Evolutionary conservation across 2,329 filamentous ascomycete species (phyloP), one percentile per base, ranked within the genome.

Genomic region (Cytospora piceicola): DNA sequence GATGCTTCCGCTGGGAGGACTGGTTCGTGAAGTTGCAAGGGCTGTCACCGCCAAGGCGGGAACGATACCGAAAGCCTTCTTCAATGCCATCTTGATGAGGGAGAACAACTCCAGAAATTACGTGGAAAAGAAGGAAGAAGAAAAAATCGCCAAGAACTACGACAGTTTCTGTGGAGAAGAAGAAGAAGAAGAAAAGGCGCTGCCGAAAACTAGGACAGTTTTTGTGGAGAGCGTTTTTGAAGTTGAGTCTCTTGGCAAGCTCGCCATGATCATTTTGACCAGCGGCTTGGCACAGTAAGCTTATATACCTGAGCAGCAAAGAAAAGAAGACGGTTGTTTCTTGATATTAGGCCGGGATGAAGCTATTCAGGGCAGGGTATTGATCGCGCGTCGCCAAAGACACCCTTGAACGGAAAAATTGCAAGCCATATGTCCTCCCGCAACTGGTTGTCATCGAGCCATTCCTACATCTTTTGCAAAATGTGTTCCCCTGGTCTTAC

Each of bases 1-100:
- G 57, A 68, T 68, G 34, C 59, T 63, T 11, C 66, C 66, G 30
- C 63, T 65, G 1, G 66, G 63, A 42, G 66, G 58, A 32, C 62
- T 67, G 34, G 66, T 65, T n/a, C 66, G 63, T 4, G 63, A 57
- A 34, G 62, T 39, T 11, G 42, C 66, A 29, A 67, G 39, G 36
- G 49, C 65, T 29, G 52, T 58, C 15, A 52, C 63, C 55, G 59
- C 63, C 58, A 67, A 58, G 32, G 66, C 58, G 36, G 66, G 62
- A 22, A 67, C 12, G n/a, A 58, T 22, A 57, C 53, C 58, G 24
- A 65, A 34, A 7, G 66, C 51, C 24, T 59, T 65, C 60, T 34
- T 62, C 1, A 62, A 20, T 15, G 63, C 39, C 65, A 67, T 67
- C 8, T 53, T 67, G 46, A 29, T 67, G 46, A 29, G 12, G 17